A percentile compares a stretch with the other conserved stretches of the same genome.
These are phyloP conservation scores for Phytophthora multivora DNA, from an alignment of 352 stramenopile genomes.

Conservation along the genomic window DNA sequence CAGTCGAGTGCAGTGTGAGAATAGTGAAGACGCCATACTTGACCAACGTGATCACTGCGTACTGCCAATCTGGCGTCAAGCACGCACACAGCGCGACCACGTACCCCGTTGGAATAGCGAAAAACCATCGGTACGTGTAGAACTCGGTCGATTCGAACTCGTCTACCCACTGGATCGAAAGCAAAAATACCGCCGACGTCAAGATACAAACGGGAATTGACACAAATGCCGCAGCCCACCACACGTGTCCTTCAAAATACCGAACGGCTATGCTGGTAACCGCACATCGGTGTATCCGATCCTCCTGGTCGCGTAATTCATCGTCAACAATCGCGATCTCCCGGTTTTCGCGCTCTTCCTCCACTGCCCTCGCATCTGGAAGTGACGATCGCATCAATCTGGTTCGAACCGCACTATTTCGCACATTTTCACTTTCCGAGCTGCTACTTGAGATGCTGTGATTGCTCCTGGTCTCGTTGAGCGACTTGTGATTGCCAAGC, in stretches of 20 bases:
- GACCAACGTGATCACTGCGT: constrained; percentile 44
- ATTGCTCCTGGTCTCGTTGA: constrained; percentile 24
- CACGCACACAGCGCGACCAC: constrained; percentile 48
- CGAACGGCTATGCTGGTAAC: constrained; percentile 22
- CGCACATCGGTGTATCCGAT: constrained; percentile 27
- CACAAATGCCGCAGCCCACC: constrained; percentile 42
- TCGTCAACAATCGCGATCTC: constrained; percentile 34
- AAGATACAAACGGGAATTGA: constrained; percentile 32
- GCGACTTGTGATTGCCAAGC: constrained; percentile 24
- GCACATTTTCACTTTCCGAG: constrained; percentile 4
- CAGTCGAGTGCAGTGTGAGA: constrained; percentile 54
- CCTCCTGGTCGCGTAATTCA: constrained; percentile 31
- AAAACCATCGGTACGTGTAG: constrained; percentile 48
- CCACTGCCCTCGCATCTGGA: constrained; percentile 8
- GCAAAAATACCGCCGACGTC: constrained; percentile 38
- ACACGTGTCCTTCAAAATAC: constrained; percentile 39
- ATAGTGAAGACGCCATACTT: constrained; percentile 51
- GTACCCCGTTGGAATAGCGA: constrained; percentile 37
- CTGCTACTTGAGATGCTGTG: constrained; percentile 21
- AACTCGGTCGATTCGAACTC: constrained; percentile 51
- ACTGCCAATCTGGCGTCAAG: constrained; percentile 49
- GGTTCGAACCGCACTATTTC: neutral
- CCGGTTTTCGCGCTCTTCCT: constrained; percentile 30
- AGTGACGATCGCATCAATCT: constrained; percentile 1
- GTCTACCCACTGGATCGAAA: constrained; percentile 35